Evolutionary conservation across 352 stramenopile species (phyloP).

Genomic region (Blastocystis sp.): DNA sequence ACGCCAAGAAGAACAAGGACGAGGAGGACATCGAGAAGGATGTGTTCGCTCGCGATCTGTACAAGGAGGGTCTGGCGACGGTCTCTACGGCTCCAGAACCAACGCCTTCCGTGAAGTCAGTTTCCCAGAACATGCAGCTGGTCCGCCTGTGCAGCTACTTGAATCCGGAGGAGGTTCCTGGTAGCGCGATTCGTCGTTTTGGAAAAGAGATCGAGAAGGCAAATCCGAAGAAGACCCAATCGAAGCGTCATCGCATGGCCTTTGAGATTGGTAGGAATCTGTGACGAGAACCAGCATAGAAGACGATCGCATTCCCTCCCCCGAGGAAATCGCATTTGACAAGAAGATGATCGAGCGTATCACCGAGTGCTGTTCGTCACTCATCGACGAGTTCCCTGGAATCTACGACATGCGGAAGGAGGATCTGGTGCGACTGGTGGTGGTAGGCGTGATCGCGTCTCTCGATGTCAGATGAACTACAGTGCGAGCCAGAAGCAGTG

Average conservation of each 20-base stretch:
- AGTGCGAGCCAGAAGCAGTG: conserved; percentile 8
- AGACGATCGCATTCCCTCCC: neutral
- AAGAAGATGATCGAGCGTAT: neutral
- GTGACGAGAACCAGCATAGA: neutral
- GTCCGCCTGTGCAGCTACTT: conserved; percentile 1
- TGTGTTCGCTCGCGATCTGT: neutral
- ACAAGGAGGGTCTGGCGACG: conserved; percentile 27
- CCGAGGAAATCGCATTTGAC: neutral
- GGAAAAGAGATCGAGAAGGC: neutral
- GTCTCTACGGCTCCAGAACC: neutral
- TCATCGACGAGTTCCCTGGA: conserved; percentile 25
- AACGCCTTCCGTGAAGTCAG: neutral
- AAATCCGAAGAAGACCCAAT: conserved; percentile 21
- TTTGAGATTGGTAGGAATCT: neutral
- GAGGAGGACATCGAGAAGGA: conserved; percentile 2
- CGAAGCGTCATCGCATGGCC: neutral
- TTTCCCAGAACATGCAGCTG: conserved; percentile 47
- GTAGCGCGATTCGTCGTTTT: neutral
- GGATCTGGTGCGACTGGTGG: conserved; percentile 1
- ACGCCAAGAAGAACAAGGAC: conserved; percentile 17
- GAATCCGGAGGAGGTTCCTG: neutral
- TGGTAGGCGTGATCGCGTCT: neutral
- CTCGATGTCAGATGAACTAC: conserved; percentile 12
- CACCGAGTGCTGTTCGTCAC: neutral
- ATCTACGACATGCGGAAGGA: conserved; percentile 49